Evolutionary conservation across 345 rosid species (phyloP).

Genomic region (Cochlearia excelsa): DNA sequence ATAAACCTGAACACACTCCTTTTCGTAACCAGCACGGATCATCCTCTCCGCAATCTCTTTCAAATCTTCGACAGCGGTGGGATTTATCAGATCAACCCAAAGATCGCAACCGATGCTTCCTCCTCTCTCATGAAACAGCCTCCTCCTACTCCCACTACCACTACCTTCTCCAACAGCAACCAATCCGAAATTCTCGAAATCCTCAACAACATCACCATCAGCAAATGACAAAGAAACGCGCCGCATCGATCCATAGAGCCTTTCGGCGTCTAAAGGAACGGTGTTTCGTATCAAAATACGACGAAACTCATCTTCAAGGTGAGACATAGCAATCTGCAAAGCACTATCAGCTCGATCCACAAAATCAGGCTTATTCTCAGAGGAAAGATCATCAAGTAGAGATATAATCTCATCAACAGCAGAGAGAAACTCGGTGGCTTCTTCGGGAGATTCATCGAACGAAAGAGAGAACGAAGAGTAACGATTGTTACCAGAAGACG

Average conservation of each 20-base stretch:
- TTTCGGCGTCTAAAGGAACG: conserved; percentile 73
- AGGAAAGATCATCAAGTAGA: conserved; percentile 48
- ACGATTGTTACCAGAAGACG: conserved; percentile 43
- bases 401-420: conserved; percentile 78
- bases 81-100: conserved; percentile 71
- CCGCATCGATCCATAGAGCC: conserved; percentile 79
- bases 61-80: conserved; percentile 58
- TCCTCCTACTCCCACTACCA: conserved; percentile 48
- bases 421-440: conserved; percentile 57
- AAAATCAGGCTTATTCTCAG: conserved; percentile 45
- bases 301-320: conserved; percentile 89
- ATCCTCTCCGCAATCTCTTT: conserved; percentile 83
- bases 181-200: conserved; percentile 60
- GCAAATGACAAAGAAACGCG: conserved; percentile 63
- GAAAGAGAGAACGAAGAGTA: conserved; percentile 36
- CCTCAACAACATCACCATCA: conserved; percentile 69
- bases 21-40: conserved; percentile 87
- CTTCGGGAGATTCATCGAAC: conserved; percentile 73
- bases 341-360: conserved; percentile 82
- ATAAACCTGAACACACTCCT: conserved; percentile 91
- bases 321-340: conserved; percentile 89
- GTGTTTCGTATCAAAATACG: conserved; percentile 68
- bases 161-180: conserved; percentile 45
- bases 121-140: conserved; percentile 79
- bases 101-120: conserved; percentile 74